Evolutionary conservation across 495 filamentous ascomycete genomes (phyloP), one percentile per base, ranked within the genome.

Genomic region (Hypoxylon subgilvum): DNA sequence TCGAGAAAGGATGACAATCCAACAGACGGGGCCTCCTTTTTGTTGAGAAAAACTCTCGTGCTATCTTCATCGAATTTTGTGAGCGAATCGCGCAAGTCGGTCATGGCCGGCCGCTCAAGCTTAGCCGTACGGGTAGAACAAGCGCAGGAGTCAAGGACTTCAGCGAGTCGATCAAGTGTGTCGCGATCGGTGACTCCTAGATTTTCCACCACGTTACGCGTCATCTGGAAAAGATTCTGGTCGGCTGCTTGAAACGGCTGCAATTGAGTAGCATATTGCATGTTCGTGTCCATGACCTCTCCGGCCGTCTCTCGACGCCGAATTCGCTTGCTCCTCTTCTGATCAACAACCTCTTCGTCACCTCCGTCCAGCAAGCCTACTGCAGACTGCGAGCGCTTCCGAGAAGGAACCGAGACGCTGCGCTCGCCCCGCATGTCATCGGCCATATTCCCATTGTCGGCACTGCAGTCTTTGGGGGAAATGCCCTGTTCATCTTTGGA

Each of bases 321-420:
- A 21, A 89, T 90, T 40, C 92, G 82, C 66, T 93, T 92, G 73
- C 90, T 95, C 64, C 91, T 84, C 63, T 87, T 84, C 38, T 88
- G 81, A 3, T 86, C 82, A 6, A 79, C 83, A 54, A 88, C 72
- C 35, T 83, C 80, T 23, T 84, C 81, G 17, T 82, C 80, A 8
- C 47, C 70, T 1, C 68, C 72, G 10, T 86, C 84, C 0, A 75
- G 74, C 16, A 88, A 68, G 0, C 84, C 85, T 8, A 85, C 85
- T 19, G 76, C 73, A 22, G 86, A 86, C 19, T 84, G 82, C 0
- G 86, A 88, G n/a, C 86, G 79, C 67, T 88, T 88, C 36, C 84
- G 76, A 1, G 76, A 79, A 16, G 69, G 55, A 18, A 73, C 28
- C 5, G 73, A 65, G 9, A 49, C 27, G 35, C 63, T 61, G 19